Evolutionary conservation across 2,329 filamentous ascomycete species (phyloP).

Genomic region (Ophiostoma montium): DNA sequence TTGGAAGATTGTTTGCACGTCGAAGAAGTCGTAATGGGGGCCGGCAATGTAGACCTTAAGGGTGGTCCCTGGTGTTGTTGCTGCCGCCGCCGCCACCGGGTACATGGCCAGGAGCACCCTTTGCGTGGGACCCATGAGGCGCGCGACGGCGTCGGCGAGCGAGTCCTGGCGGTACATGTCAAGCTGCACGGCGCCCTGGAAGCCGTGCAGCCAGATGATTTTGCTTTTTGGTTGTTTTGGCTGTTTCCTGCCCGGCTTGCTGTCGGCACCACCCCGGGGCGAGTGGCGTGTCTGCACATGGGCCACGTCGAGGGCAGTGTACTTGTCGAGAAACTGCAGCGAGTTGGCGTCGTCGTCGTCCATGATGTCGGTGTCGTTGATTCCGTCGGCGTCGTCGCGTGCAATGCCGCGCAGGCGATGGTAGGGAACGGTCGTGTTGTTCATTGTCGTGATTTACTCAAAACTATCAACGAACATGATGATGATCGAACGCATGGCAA

Average conservation of each 20-base stretch:
- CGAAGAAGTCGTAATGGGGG: background rate
- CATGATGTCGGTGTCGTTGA: background rate
- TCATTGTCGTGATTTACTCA: too few relatives aligned
- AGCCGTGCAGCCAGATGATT: conserved; percentile 4
- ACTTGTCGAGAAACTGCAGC: background rate
- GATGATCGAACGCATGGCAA: too few relatives aligned
- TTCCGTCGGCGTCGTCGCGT: too few relatives aligned
- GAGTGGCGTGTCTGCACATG: background rate
- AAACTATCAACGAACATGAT: too few relatives aligned
- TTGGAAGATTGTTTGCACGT: background rate
- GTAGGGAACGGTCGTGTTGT: background rate
- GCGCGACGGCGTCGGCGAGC: conserved; percentile 7
- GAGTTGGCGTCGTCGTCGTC: background rate
- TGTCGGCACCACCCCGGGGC: background rate
- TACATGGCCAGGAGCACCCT: conserved; percentile 1
- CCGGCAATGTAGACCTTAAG: background rate
- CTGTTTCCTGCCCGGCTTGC: too few relatives aligned
- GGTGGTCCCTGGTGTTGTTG: background rate
- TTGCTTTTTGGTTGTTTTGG: background rate
- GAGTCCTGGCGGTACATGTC: conserved; percentile 2
- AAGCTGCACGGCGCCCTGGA: conserved; percentile 10
- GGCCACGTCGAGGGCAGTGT: background rate
- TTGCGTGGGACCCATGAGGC: conserved; percentile 1
- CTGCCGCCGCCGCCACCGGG: background rate
- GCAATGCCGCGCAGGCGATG: background rate